A percentile compares a stretch with the other conserved stretches of the same genome.
Evolutionary conservation across 2,329 filamentous ascomycete genomes (phyloP).

Genomic region (Chaetomium strumarium): DNA sequence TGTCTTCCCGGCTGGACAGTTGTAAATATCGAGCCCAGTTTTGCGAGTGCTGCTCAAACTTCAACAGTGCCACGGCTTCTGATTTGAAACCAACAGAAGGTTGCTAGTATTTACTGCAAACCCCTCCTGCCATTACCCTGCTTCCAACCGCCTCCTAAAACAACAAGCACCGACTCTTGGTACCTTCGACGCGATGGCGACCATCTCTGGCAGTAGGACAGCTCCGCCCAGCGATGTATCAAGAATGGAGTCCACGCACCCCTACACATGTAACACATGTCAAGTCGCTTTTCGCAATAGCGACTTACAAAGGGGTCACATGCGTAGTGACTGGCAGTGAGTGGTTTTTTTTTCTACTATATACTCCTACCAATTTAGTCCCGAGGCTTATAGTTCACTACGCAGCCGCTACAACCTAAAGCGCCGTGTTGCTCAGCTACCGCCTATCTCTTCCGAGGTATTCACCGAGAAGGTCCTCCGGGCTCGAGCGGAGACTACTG

Average conservation of each 20-base stretch:
- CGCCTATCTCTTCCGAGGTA: conserved; percentile 83
- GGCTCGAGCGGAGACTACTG: conserved; percentile 76
- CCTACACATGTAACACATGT: conserved; percentile 97
- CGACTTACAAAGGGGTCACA: conserved; percentile 88
- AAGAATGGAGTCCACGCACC: conserved; percentile 53
- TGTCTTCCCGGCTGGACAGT: not conserved
- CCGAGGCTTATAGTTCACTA: conserved; percentile 16
- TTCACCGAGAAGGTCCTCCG: conserved; percentile 95
- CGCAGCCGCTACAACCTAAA: conserved; percentile 89
- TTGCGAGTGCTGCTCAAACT: not conserved
- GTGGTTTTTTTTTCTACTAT: conserved; percentile 33
- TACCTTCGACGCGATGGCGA: conserved; percentile 39
- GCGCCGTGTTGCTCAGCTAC: conserved; percentile 82
- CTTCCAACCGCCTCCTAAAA: no score
- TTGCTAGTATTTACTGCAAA: no score
- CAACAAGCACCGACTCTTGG: no score
- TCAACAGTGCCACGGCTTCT: not conserved
- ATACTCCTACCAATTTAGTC: not conserved
- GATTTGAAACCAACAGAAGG: no score
- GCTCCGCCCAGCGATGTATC: conserved; percentile 24
- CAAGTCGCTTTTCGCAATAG: conserved; percentile 93
- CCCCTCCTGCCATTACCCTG: not conserved
- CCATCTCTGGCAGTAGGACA: conserved; percentile 36
- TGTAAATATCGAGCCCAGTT: not conserved
- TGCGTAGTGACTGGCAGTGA: conserved; percentile 99